Evolutionary conservation across 768 basidiomycete species (phyloP).

Genomic region (Phaeolepiota aurea): DNA sequence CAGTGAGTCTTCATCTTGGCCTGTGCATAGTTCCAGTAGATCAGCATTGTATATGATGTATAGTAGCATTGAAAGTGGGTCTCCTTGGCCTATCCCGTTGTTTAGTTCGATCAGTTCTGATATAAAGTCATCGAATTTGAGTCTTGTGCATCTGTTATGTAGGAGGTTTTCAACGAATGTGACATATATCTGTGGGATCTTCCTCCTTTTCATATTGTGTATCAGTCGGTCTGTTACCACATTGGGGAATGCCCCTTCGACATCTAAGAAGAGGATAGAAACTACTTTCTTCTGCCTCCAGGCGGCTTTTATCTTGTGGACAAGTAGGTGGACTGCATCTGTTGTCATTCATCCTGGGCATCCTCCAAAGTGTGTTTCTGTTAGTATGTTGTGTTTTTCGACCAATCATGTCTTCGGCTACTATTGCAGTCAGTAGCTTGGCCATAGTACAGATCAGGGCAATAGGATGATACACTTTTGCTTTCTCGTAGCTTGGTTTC

Average conservation of each 20-base stretch:
- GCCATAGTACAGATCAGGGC: conserved; percentile 21
- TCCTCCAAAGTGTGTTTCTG: conserved; percentile 27
- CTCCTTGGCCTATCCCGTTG: conserved; percentile 16
- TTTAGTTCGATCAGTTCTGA: conserved; percentile 6
- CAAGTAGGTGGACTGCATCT: conserved; percentile 23
- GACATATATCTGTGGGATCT: conserved; percentile 17
- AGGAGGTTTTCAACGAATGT: conserved; percentile 9
- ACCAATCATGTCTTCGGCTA: conserved; percentile 15
- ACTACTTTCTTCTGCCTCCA: conserved; percentile 26
- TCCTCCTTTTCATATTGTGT: conserved; percentile 18
- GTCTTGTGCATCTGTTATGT: conserved; percentile 8
- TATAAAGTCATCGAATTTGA: conserved; percentile 12
- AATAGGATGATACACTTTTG: conserved; percentile 28
- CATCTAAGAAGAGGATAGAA: conserved; percentile 29
- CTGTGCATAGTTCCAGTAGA: conserved; percentile 8
- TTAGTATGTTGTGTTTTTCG: conserved; percentile 24
- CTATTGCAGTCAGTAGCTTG: conserved; percentile 17
- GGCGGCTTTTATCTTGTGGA: conserved; percentile 23
- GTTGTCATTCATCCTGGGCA: conserved; percentile 26
- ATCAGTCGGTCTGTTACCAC: conserved; percentile 18
- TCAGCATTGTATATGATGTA: conserved; percentile 17
- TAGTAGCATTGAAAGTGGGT: conserved; percentile 13
- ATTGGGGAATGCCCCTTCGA: conserved; percentile 35
- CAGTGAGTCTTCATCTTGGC: conserved; percentile 9
- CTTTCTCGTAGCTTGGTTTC: conserved; percentile 18